Evolutionary conservation across 169 alveolate genomes (phyloP).

Genomic region (Eimeria mitis): DNA sequence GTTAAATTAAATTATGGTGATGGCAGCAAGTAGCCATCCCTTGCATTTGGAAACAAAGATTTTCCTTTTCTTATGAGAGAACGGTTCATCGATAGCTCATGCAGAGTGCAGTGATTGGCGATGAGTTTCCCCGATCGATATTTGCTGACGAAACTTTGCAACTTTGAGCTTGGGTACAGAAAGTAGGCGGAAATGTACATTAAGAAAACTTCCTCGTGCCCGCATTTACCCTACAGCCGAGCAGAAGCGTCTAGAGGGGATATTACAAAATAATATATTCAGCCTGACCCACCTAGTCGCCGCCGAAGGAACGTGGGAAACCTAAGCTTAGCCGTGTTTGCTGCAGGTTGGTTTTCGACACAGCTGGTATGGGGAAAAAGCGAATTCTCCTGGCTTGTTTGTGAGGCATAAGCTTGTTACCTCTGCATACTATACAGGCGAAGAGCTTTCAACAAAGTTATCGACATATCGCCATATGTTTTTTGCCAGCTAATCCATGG

Average conservation of each 20-base stretch:
- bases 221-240: not conserved
- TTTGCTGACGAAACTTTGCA: not conserved
- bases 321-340: not conserved
- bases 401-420: not conserved
- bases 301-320: not conserved
- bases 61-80: not conserved
- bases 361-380: not conserved
- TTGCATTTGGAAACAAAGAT: not conserved
- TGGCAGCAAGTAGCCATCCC: not conserved
- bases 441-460: not conserved
- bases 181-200: not conserved
- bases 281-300: not conserved
- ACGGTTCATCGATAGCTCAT: not conserved
- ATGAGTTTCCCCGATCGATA: not conserved
- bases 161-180: not conserved
- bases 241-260: not conserved
- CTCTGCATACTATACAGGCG: not conserved
- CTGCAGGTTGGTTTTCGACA: not conserved
- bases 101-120: not conserved
- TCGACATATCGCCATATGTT: not conserved
- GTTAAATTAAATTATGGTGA: not conserved
- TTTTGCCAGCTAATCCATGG: not conserved
- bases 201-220: not conserved
- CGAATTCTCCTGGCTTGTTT: not conserved
- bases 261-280: not conserved